These are phyloP conservation scores for Pythium brachiatum DNA, from an alignment of 352 stramenopile genomes.

Conservation along the genomic window DNA sequence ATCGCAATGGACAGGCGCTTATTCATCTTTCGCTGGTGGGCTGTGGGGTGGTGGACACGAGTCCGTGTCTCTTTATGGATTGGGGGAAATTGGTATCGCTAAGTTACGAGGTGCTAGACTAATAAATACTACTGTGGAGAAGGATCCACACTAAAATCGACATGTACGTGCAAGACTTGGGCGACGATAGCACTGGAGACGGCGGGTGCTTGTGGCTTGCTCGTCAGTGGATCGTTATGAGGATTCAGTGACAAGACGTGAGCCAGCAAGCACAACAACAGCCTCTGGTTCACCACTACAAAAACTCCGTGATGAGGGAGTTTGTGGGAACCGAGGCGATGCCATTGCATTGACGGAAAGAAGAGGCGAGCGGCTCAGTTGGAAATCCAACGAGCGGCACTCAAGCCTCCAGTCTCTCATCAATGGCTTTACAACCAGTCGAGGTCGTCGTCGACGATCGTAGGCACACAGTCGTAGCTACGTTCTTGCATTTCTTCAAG, in stretches of 20 bases:
- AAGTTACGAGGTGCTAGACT: too few relatives aligned
- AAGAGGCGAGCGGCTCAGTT: not conserved
- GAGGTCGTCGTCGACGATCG: conserved; percentile 20
- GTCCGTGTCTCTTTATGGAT: too few relatives aligned
- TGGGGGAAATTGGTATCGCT: too few relatives aligned
- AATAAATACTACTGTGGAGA: too few relatives aligned
- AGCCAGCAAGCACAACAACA: not conserved
- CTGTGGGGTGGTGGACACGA: too few relatives aligned
- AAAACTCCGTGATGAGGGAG: not conserved
- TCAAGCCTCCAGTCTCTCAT: not conserved
- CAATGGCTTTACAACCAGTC: conserved; percentile 27
- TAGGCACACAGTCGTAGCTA: not conserved
- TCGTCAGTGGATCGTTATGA: not conserved
- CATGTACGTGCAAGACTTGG: not conserved
- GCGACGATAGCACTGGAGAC: not conserved
- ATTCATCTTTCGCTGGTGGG: too few relatives aligned
- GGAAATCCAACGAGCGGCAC: not conserved
- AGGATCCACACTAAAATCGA: too few relatives aligned
- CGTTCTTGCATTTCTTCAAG: conserved; percentile 25
- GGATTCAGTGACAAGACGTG: not conserved
- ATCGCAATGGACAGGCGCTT: too few relatives aligned
- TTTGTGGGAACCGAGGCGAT: not conserved
- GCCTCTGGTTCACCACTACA: not conserved
- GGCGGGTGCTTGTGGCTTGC: not conserved
- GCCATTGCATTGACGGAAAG: not conserved